Evolutionary conservation across 2,329 filamentous ascomycete species (phyloP).

Genomic region (Leptographium flavum): DNA sequence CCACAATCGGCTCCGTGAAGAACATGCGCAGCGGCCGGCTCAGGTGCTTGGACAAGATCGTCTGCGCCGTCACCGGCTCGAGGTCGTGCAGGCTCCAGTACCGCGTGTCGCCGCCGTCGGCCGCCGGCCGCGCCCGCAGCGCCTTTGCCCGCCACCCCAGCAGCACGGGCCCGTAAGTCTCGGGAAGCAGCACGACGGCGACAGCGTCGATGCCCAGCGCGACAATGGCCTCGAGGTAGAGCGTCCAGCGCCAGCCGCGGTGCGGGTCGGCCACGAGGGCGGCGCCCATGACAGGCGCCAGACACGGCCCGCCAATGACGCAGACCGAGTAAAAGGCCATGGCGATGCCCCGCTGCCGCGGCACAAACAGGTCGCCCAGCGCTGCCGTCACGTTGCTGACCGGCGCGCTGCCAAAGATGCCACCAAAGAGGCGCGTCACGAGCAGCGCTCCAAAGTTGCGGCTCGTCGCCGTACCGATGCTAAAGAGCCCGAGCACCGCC

Average conservation of each 20-base stretch:
- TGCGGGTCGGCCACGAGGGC: slow-evolving; percentile 16
- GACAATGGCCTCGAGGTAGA: slow-evolving; percentile 16
- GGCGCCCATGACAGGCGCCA: slow-evolving; percentile 27
- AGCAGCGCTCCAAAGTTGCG: slow-evolving; percentile 42
- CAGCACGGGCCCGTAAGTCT: slow-evolving; percentile 27
- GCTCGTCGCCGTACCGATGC: slow-evolving; percentile 25
- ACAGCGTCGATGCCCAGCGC: slow-evolving; percentile 11
- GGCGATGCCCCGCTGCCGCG: slow-evolving; percentile 36
- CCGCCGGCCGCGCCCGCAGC: slow-evolving; percentile 17
- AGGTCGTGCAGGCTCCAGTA: slow-evolving; percentile 37
- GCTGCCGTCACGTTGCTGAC: slow-evolving; percentile 50
- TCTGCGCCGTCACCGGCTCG: slow-evolving; percentile 39
- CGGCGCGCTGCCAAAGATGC: slow-evolving; percentile 46
- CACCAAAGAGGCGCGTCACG: slow-evolving; percentile 51
- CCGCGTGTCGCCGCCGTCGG: slow-evolving; percentile 18
- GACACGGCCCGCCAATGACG: slow-evolving; percentile 24
- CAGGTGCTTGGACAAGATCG: slow-evolving; percentile 51
- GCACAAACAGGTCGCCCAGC: slow-evolving; percentile 48
- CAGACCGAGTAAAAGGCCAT: slow-evolving; percentile 28
- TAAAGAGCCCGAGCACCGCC: slow-evolving; percentile 26
- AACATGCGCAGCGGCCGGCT: slow-evolving; percentile 61
- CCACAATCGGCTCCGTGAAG: slow-evolving; percentile 55
- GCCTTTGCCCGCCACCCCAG: slow-evolving; percentile 34
- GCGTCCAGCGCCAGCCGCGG: slow-evolving; percentile 16
- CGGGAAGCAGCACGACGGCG: slow-evolving; percentile 16